Evolutionary conservation across 2,329 filamentous ascomycete species (phyloP).

Genomic region (Xylariaceae sp.): DNA sequence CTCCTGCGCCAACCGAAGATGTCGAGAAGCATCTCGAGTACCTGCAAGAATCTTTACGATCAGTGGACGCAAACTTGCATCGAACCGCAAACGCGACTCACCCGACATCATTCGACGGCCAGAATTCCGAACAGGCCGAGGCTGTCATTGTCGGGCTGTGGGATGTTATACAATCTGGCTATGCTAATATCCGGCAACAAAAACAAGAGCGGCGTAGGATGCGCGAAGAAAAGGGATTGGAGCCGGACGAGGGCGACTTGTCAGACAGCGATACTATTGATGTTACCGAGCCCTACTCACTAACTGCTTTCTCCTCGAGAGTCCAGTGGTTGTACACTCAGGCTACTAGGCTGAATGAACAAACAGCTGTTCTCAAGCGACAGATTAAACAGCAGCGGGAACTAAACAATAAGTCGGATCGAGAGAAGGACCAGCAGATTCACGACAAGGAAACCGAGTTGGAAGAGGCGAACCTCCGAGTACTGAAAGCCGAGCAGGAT

Average conservation of each 20-base stretch:
- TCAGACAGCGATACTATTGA: conserved; percentile 58
- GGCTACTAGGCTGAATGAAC: conserved; percentile 73
- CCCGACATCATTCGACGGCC: conserved; percentile 31
- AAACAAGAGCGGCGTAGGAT: conserved; percentile 49
- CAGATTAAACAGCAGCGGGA: conserved; percentile 96
- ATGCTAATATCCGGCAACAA: conserved; percentile 50
- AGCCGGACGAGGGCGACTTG: conserved; percentile 55
- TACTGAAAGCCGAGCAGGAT: conserved; percentile 32
- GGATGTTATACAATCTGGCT: conserved; percentile 52
- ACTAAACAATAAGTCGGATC: conserved; percentile 80
- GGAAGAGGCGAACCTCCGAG: conserved; percentile 35
- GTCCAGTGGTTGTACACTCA: conserved; percentile 75
- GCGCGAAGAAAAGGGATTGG: conserved; percentile 51
- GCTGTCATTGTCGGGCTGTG: conserved; percentile 49
- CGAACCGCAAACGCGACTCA: conserved; percentile 33
- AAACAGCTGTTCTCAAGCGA: conserved; percentile 81
- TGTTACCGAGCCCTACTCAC: conserved; percentile 58
- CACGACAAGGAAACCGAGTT: conserved; percentile 53
- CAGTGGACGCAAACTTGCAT: conserved; percentile 42
- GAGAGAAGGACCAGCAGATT: conserved; percentile 62
- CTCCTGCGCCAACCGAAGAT: conserved; percentile 52
- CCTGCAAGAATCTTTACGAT: conserved; percentile 56
- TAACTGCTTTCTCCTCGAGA: conserved; percentile 70
- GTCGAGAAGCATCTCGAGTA: conserved; percentile 65
- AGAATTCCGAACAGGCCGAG: conserved; percentile 52